Percentiles rank a stretch among this genome's conserved stretches.
Conservation (phyloP, 129 eudicot genomes). For the Chrysanthemum makinoi region DNA sequence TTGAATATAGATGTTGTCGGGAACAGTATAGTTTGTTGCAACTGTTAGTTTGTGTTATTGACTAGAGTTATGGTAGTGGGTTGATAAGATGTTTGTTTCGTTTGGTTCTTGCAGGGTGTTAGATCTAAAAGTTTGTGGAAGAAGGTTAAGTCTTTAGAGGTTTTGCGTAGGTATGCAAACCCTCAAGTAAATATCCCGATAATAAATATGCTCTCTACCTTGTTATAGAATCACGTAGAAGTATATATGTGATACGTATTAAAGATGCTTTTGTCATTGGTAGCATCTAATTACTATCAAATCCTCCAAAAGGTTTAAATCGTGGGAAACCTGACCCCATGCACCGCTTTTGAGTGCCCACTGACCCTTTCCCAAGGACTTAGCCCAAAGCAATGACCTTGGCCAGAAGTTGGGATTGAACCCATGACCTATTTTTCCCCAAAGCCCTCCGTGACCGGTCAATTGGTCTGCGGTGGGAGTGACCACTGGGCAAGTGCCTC, state of each 20-base stretch:
- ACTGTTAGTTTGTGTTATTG: background rate
- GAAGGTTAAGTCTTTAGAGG: slow-evolving; percentile 61
- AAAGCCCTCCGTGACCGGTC: no score
- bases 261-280: background rate
- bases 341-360: no score
- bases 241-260: background rate
- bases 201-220: slow-evolving; percentile 23
- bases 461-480: no score
- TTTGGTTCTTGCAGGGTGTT: slow-evolving; percentile 45
- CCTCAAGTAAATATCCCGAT: slow-evolving; percentile 81
- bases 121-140: slow-evolving; percentile 74
- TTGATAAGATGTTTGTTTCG: background rate
- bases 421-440: no score
- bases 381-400: no score
- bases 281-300: background rate
- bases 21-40: slow-evolving; percentile 28
- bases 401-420: no score
- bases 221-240: background rate
- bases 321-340: no score
- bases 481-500: no score
- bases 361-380: no score
- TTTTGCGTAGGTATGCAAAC: slow-evolving; percentile 76
- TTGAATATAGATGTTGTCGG: slow-evolving; percentile 39
- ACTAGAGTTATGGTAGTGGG: background rate
- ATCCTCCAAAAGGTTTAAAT: no score